Evolutionary conservation across 202 grass and related monocot species (phyloP), one percentile per base, ranked within the genome.

Genomic region (Eragrostis tef): DNA sequence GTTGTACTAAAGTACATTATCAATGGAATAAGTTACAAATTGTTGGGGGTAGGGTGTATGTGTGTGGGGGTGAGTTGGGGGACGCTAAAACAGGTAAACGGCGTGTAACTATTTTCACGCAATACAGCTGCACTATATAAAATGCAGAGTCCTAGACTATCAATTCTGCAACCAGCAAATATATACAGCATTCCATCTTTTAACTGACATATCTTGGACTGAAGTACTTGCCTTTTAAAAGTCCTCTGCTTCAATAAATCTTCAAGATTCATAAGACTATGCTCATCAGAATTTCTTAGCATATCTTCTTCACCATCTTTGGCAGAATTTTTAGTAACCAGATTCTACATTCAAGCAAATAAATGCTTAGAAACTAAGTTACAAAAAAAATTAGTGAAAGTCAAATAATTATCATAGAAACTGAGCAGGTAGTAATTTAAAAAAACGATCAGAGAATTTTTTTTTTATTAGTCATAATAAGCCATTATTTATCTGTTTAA

Each of bases 221-320:
- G 9, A 61, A 67, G 65, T 83, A 86, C 86, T 83, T 83, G 75
- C 89, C 89, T 91, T 47, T 83, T 86, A 66, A 88, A 88, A 25
- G 83, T 91, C 25, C 48, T 88, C 64, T 77, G 79, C 71, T 83
- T 88, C 83, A 91, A 70, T 80, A 91, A 52, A 39, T 88, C 74
- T 83, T 86, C 86, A 80, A 91, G 79, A 71, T 83, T 64, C 12
- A 70, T 74, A 21, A 45, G 12, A 61, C 24, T 36, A 76, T 65
- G 19, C 27, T 34, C 67, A 75, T 57, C 75, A 86, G 47, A 75
- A 59, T 58, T 72, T 83, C 16, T 85, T 78, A 47, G 73, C 21
- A 51, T 63, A 17, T 25, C 53, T 75, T 75, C 80, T 71, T 70
- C 77, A 67, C 43, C 45, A 79, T 74, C 73, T 16, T 75, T 83